These are phyloP conservation scores for Acanthamoeba triangularis DNA, from an alignment of 208 protist genomes.

Conservation along the genomic window DNA sequence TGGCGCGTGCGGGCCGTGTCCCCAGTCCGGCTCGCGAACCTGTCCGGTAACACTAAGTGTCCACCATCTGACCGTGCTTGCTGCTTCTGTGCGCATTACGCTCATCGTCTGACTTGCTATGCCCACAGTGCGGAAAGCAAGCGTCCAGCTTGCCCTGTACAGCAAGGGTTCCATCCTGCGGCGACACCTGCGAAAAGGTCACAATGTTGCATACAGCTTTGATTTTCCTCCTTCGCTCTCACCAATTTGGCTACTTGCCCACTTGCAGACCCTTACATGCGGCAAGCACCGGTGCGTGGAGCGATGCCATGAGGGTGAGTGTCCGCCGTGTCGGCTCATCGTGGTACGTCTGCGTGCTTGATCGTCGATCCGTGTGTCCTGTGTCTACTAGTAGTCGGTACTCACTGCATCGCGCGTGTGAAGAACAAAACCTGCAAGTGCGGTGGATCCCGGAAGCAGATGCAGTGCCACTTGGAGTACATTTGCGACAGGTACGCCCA, in stretches of 20 bases:
- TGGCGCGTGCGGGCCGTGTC: slow-evolving; percentile 13
- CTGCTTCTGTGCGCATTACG: too few relatives aligned
- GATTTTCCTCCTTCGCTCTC: too few relatives aligned
- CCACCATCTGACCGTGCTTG: too few relatives aligned
- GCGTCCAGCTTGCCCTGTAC: slow-evolving; percentile 13
- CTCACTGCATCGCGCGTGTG: too few relatives aligned
- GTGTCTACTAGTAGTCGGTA: too few relatives aligned
- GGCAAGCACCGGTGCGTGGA: slow-evolving; percentile 31
- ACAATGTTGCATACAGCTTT: too few relatives aligned
- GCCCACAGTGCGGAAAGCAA: slow-evolving; percentile 46
- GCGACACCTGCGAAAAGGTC: slow-evolving; percentile 58
- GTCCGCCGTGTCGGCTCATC: slow-evolving; percentile 35
- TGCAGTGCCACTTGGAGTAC: slow-evolving; percentile 53
- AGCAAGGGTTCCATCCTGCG: not conserved
- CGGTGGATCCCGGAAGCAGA: slow-evolving; percentile 9
- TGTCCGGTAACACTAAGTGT: too few relatives aligned
- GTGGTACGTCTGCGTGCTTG: not conserved
- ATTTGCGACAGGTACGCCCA: slow-evolving; percentile 30
- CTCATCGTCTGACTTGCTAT: too few relatives aligned
- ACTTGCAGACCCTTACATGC: not conserved
- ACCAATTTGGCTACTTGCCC: too few relatives aligned
- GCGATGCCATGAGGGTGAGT: slow-evolving; percentile 20
- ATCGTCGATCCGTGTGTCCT: not conserved
- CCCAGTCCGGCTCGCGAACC: not conserved
- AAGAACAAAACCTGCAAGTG: slow-evolving; percentile 67